A percentile compares a stretch with the other conserved stretches of the same genome.
Evolutionary conservation across 345 rosid species (phyloP).

Genomic region (Dipteronia dyeriana): DNA sequence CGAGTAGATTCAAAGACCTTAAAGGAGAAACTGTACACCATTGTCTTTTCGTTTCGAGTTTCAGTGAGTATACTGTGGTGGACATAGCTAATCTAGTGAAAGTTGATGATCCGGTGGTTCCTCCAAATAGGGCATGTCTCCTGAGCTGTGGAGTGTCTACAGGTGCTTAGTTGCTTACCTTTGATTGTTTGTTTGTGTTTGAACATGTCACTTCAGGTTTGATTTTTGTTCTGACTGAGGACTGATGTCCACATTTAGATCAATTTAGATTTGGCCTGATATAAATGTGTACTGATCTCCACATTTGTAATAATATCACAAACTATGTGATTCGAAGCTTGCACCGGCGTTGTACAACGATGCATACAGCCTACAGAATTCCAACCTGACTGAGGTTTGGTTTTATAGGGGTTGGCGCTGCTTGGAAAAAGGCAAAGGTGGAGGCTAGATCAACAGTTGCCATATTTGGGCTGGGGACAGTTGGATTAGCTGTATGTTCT

Average conservation of each 20-base stretch:
- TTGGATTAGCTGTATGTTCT: conserved; percentile 76
- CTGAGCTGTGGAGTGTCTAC: conserved; percentile 93
- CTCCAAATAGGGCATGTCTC: conserved; percentile 80
- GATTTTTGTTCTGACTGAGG: neutral
- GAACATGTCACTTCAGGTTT: neutral
- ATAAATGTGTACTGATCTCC: too few species aligned
- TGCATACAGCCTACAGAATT: neutral
- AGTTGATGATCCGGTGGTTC: conserved; percentile 63
- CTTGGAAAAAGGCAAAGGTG: conserved; percentile 80
- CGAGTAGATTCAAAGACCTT: conserved; percentile 76
- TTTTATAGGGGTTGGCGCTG: conserved; percentile 78
- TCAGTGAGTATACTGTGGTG: conserved; percentile 73
- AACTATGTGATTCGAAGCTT: neutral
- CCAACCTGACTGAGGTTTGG: neutral
- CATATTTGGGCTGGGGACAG: conserved; percentile 83
- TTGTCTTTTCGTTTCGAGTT: conserved; percentile 77
- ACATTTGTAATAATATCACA: neutral
- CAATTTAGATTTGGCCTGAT: neutral
- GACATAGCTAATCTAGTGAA: conserved; percentile 67
- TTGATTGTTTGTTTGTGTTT: neutral
- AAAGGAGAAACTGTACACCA: conserved; percentile 67
- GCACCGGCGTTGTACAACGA: neutral
- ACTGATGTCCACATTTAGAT: neutral
- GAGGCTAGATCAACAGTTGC: conserved; percentile 84
- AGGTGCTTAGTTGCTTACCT: conserved; percentile 37